A percentile compares a stretch with the other conserved stretches of the same genome.
Evolutionary conservation across 2,329 filamentous ascomycete genomes (phyloP).

Genomic region (Xylariaceae sp.): DNA sequence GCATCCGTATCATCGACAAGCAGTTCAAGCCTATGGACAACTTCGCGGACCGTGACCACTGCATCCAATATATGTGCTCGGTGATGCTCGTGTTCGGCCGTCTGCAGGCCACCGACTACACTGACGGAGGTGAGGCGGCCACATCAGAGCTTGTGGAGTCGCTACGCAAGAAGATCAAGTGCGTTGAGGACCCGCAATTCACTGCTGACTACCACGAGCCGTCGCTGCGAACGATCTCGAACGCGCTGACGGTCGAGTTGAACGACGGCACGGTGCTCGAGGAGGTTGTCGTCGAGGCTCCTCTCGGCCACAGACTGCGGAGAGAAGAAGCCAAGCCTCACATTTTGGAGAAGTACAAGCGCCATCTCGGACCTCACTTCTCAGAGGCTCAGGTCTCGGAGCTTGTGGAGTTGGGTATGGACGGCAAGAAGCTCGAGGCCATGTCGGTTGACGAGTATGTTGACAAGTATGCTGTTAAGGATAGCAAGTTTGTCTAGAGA

Average conservation of each 20-base stretch:
- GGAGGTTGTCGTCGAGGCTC: conserved; percentile 89
- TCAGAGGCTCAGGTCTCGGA: conserved; percentile 72
- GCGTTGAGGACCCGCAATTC: conserved; percentile 93
- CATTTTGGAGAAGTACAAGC: conserved; percentile 92
- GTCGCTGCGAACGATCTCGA: conserved; percentile 89
- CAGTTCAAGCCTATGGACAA: conserved; percentile 99
- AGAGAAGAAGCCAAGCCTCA: conserved; percentile 97
- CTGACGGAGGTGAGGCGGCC: conserved; percentile 86
- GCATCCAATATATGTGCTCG: conserved; percentile 98
- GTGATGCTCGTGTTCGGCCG: conserved; percentile 96
- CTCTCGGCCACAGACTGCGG: conserved; percentile 84
- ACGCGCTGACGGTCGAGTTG: conserved; percentile 89
- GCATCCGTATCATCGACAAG: conserved; percentile 99
- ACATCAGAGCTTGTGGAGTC: conserved; percentile 85
- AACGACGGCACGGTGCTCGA: conserved; percentile 90
- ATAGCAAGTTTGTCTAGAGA: conserved; percentile 57
- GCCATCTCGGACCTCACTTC: conserved; percentile 83
- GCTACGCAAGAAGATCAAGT: conserved; percentile 88
- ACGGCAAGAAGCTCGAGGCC: conserved; percentile 69
- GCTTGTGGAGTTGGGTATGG: conserved; percentile 74
- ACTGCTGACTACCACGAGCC: conserved; percentile 96
- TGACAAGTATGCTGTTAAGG: conserved; percentile 59
- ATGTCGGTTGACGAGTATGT: conserved; percentile 91
- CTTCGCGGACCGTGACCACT: conserved; percentile 99
- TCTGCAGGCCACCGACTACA: conserved; percentile 89